Percentiles rank a stretch among this genome's conserved stretches.
These are phyloP conservation scores for Coemansia sp. DNA, from an alignment of 192 early-diverging fungal species.

Conservation along the genomic window DNA sequence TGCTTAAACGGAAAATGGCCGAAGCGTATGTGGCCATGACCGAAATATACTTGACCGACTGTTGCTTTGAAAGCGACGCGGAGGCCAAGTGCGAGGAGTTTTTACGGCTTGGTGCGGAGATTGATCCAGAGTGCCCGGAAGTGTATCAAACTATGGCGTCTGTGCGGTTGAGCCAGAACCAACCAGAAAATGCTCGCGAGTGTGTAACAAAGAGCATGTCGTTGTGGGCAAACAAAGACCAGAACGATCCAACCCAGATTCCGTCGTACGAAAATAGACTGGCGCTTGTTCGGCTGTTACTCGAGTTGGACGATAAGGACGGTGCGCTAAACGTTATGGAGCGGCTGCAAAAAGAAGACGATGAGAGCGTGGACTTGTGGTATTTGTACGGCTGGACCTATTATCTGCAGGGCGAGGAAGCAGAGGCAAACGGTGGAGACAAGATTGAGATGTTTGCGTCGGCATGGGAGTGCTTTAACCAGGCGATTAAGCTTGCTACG, in stretches of 20 bases:
- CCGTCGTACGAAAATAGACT: constrained; percentile 87
- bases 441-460: constrained; percentile 28
- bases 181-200: constrained; percentile 73
- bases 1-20: constrained; percentile 67
- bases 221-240: constrained; percentile 69
- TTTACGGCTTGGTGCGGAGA: constrained; percentile 63
- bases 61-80: constrained; percentile 91
- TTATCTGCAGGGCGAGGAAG: constrained; percentile 79
- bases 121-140: constrained; percentile 77
- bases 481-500: constrained; percentile 60
- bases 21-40: constrained; percentile 90
- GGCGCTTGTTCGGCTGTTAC: constrained; percentile 75
- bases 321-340: constrained; percentile 80
- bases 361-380: constrained; percentile 89
- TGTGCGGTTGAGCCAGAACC: constrained; percentile 82
- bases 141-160: constrained; percentile 87
- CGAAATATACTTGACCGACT: constrained; percentile 97
- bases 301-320: constrained; percentile 81
- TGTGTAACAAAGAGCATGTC: constrained; percentile 66
- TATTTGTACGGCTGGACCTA: constrained; percentile 97
- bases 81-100: constrained; percentile 67
- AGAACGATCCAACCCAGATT: constrained; percentile 38
- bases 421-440: constrained; percentile 48
- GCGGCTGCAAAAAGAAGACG: constrained; percentile 84
- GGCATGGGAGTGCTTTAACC: constrained; percentile 45